A percentile compares a stretch with the other conserved stretches of the same genome.
These are phyloP conservation scores for Volvox africanus DNA, from an alignment of 139 green algal genomes.

Conservation along the genomic window DNA sequence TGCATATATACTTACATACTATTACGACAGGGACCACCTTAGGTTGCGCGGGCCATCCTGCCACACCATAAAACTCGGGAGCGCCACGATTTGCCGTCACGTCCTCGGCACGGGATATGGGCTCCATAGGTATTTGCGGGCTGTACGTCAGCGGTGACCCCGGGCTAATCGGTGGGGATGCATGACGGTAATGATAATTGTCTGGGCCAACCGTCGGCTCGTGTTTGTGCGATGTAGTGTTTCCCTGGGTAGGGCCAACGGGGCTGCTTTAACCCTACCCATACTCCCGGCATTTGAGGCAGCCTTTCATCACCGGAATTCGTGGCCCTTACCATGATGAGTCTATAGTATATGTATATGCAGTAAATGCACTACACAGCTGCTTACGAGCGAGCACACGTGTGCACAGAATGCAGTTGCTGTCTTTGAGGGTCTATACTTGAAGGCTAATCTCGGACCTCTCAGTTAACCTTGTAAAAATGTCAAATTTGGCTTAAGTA, in stretches of 20 bases:
- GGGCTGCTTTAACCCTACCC: background rate
- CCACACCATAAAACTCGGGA: constrained; percentile 80
- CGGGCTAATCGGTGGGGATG: constrained; percentile 68
- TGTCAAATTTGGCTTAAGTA: no score
- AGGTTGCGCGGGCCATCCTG: constrained; percentile 81
- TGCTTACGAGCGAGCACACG: no score
- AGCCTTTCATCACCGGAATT: no score
- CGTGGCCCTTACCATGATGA: no score
- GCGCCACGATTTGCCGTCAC: background rate
- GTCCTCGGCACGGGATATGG: constrained; percentile 59
- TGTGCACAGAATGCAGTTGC: no score
- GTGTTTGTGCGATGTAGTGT: constrained; percentile 68
- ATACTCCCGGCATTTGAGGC: background rate
- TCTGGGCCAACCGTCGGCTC: constrained; percentile 43
- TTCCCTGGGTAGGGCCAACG: constrained; percentile 63
- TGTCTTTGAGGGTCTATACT: no score
- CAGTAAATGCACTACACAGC: no score
- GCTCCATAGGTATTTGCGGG: constrained; percentile 85
- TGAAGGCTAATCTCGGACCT: no score
- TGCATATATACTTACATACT: constrained; percentile 73
- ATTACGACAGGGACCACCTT: constrained; percentile 91
- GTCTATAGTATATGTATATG: no score
- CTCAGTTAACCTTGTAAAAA: no score
- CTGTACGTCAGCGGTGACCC: constrained; percentile 91
- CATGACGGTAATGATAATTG: constrained; percentile 32